These are phyloP conservation scores for Tricholoma flavovirens DNA, from an alignment of 768 basidiomycete species.

Conservation along the genomic window DNA sequence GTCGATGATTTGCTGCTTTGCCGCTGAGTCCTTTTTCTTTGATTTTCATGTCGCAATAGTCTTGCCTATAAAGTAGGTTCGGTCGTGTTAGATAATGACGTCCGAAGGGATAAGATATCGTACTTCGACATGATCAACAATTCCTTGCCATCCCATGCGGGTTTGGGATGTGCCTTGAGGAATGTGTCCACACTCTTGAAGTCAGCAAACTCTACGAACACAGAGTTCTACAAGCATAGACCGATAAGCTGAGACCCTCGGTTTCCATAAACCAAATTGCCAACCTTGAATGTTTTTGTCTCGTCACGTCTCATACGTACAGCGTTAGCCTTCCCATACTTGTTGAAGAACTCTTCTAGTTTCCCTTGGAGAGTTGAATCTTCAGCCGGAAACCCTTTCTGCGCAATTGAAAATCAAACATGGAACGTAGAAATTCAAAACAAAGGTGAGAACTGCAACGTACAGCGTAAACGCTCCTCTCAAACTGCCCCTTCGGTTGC, in stretches of 20 bases:
- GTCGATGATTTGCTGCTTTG: slow-evolving; percentile 57
- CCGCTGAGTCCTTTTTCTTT: slow-evolving; percentile 87
- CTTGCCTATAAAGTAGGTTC: slow-evolving; percentile 43
- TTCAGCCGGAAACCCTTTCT: slow-evolving; percentile 88
- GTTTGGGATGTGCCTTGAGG: slow-evolving; percentile 76
- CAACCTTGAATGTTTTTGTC: slow-evolving; percentile 84
- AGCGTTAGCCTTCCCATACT: slow-evolving; percentile 73
- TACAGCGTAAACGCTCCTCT: slow-evolving; percentile 86
- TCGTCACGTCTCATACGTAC: slow-evolving; percentile 87
- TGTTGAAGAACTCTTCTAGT: slow-evolving; percentile 74
- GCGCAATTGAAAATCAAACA: slow-evolving; percentile 1
- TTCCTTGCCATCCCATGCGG: slow-evolving; percentile 70
- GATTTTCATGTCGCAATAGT: slow-evolving; percentile 93
- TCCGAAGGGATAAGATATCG: slow-evolving; percentile 14
- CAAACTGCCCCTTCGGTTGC: slow-evolving; percentile 72
- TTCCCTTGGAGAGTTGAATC: slow-evolving; percentile 58
- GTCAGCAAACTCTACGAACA: slow-evolving; percentile 87
- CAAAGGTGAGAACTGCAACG: slow-evolving; percentile 31
- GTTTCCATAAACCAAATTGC: not conserved
- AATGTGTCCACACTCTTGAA: slow-evolving; percentile 65
- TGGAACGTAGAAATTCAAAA: not conserved
- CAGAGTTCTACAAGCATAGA: slow-evolving; percentile 56
- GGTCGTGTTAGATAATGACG: not conserved
- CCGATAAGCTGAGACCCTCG: not conserved
- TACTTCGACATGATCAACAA: slow-evolving; percentile 87